Base-by-base conservation (phyloP, 176 grass and related monocot genomes). In the Cenchrus fungigraminus region DNA sequence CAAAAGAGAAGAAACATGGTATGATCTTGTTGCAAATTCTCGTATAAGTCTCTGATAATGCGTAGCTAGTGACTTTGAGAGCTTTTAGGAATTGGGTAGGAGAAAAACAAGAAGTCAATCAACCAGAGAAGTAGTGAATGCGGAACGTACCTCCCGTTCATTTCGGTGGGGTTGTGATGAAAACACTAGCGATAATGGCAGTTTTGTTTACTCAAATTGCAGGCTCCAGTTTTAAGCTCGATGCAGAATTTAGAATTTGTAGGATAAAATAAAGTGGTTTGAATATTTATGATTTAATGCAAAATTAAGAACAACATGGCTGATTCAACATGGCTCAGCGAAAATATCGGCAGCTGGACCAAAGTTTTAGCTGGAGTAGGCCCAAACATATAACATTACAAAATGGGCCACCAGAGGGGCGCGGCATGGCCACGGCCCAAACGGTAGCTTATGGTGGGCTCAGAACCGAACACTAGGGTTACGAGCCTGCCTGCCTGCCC, bases 381-480 rank as follows among this genome's bases (percentile, higher is more conserved):
- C 58, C 2, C 20, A 60, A 60, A 9, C 20, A 60, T 59, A 60
- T 60, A 40, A 40, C 37, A 40, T 22, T 22, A 19, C 10, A 60
- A 8, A 59, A 59, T 59, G 57, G 57, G 57, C 57, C 57, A 11
- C 14, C 4, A 12, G 49, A 32, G 31, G 10, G 49, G 7, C 7
- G 10, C 49, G 44, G 6, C 51, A 58, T 58, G 6, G 16, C 17
- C 6, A 17, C 5, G 5, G 54, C 17, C 74, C 19, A 40, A 40
- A 40, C 37, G 56, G 20, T 45, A 19, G 29, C 52, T 76, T 17
- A 8, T 55, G 0, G 53, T 47, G 19, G 71, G 71, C 32, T 71
- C 19, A 53, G 6, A 59, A 40, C 58, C 3, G 9, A 43, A 58
- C 20, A 3, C 74, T 79, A 88, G 87, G 87, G 75, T 84, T 79